These are phyloP conservation scores for Tuber microsphaerosporum DNA, from an alignment of 495 filamentous ascomycete species.

Conservation along the genomic window DNA sequence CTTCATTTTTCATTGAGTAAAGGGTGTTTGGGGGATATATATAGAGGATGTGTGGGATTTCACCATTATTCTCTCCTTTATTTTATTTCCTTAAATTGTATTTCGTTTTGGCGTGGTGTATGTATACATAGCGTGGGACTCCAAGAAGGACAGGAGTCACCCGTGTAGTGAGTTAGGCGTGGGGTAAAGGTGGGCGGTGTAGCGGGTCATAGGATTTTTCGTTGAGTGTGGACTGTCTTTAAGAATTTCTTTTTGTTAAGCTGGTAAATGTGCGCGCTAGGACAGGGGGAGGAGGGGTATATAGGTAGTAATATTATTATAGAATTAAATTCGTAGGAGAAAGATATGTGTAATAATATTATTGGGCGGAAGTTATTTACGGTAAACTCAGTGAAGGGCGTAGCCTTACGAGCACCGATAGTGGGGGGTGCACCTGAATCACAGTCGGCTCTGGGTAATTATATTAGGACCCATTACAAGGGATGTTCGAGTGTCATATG, in stretches of 20 bases:
- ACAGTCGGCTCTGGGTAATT: too few relatives aligned
- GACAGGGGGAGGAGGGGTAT: neutral
- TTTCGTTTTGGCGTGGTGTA: neutral
- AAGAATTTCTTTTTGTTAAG: neutral
- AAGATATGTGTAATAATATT: neutral
- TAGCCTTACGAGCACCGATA: neutral
- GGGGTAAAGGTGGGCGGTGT: neutral
- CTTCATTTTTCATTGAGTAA: neutral
- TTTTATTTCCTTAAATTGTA: neutral
- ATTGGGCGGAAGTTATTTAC: neutral
- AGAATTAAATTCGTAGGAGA: neutral
- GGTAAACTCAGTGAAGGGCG: neutral
- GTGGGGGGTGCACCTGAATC: neutral
- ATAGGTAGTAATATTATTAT: neutral
- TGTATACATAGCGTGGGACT: neutral
- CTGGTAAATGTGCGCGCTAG: neutral
- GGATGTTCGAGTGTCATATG: neutral
- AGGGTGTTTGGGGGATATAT: neutral
- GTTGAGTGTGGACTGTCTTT: neutral
- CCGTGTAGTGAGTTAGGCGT: neutral
- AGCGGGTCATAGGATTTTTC: neutral
- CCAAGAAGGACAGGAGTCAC: neutral
- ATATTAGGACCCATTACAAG: too few relatives aligned
- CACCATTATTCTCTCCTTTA: neutral
- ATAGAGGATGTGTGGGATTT: neutral